Base-by-base conservation (phyloP, 2,329 filamentous ascomycete genomes). In the Diaporthe capsici region DNA sequence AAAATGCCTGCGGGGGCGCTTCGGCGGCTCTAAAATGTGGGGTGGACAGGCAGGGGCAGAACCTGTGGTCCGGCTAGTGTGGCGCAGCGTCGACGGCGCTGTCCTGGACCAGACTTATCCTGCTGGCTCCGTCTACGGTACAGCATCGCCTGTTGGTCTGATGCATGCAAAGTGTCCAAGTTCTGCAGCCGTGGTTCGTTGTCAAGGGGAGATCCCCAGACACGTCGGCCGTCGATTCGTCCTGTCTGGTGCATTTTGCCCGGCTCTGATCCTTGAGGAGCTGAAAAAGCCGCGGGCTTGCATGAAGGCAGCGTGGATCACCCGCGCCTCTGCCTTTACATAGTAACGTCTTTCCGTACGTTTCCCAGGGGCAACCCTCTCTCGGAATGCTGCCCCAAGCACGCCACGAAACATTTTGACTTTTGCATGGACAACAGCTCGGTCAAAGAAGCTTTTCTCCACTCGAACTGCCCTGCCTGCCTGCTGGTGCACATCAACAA, bases 11-110 rank as follows among this genome's bases (percentile, higher is more conserved):
- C 31, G 49, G 68, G 65, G 73, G 70, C 73, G 73, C 74, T 68
- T 75, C 63, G 75, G 70, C 75, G 75, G 75, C 75, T 76, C 75
- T 73, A 72, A 72, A 73, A 58, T 72, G 73, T 75, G 75, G 75
- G 73, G 75, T 63, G 63, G 31, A 65, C 10, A 42, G 68, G 28
- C 63, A 57, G 63, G 75, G 44, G 13, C 39, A 28, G 44, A 28
- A 28, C 55, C 55, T 51, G 22, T 60, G n/a, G 31, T 73, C 49
- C 34, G n/a, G 31, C 57, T 60, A 53, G 70, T 67, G 74, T 75
- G 74, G 74, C 74, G 74, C 74, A 75, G 74, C 70, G 47, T 65
- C n/a, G 44, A 61, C 49, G 55, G 44, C 34, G 60, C 34, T 28
- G 57, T 73, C 65, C 65, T 70, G 65, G n/a, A 65, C 49, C 44